Evolutionary conservation across 768 basidiomycete genomes (phyloP).

Genomic region (Mycena rosella): DNA sequence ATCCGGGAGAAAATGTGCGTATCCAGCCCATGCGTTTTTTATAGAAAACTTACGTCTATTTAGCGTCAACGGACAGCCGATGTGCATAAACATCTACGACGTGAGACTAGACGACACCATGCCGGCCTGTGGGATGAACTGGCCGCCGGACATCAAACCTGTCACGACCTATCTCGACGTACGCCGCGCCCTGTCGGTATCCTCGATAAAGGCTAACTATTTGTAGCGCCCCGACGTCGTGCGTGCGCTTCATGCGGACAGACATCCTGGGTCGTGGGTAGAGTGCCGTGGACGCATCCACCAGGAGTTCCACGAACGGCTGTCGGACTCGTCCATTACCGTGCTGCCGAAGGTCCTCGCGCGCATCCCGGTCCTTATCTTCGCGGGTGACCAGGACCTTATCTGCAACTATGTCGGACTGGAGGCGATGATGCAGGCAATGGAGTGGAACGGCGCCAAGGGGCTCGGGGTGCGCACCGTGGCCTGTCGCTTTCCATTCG

Average conservation of each 20-base stretch:
- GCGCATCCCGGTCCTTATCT: constrained; percentile 88
- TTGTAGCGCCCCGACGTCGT: constrained; percentile 85
- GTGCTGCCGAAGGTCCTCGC: constrained; percentile 85
- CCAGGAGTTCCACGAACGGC: constrained; percentile 64
- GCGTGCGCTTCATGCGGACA: constrained; percentile 82
- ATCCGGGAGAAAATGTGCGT: constrained; percentile 57
- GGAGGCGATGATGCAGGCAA: constrained; percentile 83
- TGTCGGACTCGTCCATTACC: constrained; percentile 77
- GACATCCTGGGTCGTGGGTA: constrained; percentile 84
- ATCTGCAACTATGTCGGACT: constrained; percentile 97
- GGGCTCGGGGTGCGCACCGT: constrained; percentile 83
- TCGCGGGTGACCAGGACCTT: constrained; percentile 94
- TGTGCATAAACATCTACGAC: constrained; percentile 96
- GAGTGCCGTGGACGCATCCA: constrained; percentile 86
- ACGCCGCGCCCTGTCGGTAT: constrained; percentile 45
- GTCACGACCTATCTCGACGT: constrained; percentile 87
- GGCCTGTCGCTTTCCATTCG: background rate
- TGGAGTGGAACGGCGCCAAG: constrained; percentile 88
- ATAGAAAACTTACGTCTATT: background rate
- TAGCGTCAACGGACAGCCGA: constrained; percentile 75
- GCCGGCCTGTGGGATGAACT: constrained; percentile 97
- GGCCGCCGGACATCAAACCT: constrained; percentile 88
- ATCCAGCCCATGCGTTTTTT: constrained; percentile 1
- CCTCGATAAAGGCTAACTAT: constrained; percentile 17
- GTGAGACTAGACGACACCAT: constrained; percentile 86